Evolutionary conservation across 2,329 filamentous ascomycete genomes (phyloP), one percentile per base, ranked within the genome.

Genomic region (Penicillium olsonii): DNA sequence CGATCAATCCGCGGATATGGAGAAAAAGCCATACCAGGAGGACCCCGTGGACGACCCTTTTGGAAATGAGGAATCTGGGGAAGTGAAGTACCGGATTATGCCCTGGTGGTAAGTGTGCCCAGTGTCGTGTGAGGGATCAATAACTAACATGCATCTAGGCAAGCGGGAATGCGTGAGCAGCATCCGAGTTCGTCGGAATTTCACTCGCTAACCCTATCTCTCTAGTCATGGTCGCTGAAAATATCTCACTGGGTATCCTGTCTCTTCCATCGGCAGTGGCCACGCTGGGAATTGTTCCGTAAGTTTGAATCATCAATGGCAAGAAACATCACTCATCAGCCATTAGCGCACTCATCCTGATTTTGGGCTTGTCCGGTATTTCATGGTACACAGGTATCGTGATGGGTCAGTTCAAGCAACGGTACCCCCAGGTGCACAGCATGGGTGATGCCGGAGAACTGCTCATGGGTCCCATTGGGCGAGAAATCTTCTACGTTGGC

Each of bases 371-470:
- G 12, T 80, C 81, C 14, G 50, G 78, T 34, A 66, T 84, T 18
- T 75, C 81, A 5, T 80, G 75, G 20, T 84, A 83, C 61, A 82
- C 80, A 4, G 80, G 81, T 37, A 81, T 77, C 56, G 72, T 84
- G 10, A 75, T 84, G 37, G 80, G 78, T 26, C 76, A 81, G 60
- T 82, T 84, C 68, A 81, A 80, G 56, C 62, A 78, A 38, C 68
- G 67, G 24, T 76, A 79, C 58, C 83, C 84, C 2, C 69, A 81
- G 10, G 76, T 87, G 27, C 77, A 80, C 41, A 83, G 82, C 61
- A 87, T 87, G 62, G 82, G 84, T 24, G 85, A 89, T 59, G 84
- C 83, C 12, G 85, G 84, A 1, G 71, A 77, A 31, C 70, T 87
- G 44, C 75, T 88, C 43, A 73, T 78, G 53, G 86, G 86, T 15